These are phyloP conservation scores for Scheffersomyces insectosa DNA, from an alignment of 1,139 yeast species.

Conservation along the genomic window DNA sequence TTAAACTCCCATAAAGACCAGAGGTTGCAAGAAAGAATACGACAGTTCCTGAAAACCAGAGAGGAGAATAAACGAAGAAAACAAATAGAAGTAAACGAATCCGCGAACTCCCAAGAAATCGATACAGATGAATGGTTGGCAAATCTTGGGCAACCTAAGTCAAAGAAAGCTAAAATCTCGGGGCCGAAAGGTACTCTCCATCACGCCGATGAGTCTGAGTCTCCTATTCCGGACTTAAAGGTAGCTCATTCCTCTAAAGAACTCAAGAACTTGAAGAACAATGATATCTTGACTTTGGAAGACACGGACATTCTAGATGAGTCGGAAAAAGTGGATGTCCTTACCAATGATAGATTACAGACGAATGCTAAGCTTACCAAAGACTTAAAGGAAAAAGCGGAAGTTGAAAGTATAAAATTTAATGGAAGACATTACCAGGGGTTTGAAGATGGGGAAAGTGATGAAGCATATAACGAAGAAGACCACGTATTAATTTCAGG, in stretches of 20 bases:
- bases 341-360: constrained; percentile 44
- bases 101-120: constrained; percentile 27
- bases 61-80: constrained; percentile 6
- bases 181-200: not conserved
- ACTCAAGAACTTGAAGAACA: constrained; percentile 38
- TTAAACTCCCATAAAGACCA: constrained; percentile 15
- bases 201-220: constrained; percentile 20
- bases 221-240: constrained; percentile 31
- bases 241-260: constrained; percentile 46
- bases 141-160: constrained; percentile 18
- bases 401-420: constrained; percentile 26
- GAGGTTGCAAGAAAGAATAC: constrained; percentile 6
- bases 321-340: constrained; percentile 36
- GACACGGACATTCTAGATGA: constrained; percentile 58
- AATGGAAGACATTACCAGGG: constrained; percentile 23
- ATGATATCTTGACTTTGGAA: constrained; percentile 63
- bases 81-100: constrained; percentile 17
- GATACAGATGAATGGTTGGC: constrained; percentile 44
- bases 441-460: constrained; percentile 15
- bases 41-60: constrained; percentile 6
- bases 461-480: constrained; percentile 16
- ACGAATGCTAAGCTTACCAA: constrained; percentile 28
- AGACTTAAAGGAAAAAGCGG: constrained; percentile 23
- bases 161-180: constrained; percentile 8
- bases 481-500: constrained; percentile 13